phyloP scores from a whole-genome alignment of 1,139 yeast genomes.

The Kodamaea anthophila region DNA sequence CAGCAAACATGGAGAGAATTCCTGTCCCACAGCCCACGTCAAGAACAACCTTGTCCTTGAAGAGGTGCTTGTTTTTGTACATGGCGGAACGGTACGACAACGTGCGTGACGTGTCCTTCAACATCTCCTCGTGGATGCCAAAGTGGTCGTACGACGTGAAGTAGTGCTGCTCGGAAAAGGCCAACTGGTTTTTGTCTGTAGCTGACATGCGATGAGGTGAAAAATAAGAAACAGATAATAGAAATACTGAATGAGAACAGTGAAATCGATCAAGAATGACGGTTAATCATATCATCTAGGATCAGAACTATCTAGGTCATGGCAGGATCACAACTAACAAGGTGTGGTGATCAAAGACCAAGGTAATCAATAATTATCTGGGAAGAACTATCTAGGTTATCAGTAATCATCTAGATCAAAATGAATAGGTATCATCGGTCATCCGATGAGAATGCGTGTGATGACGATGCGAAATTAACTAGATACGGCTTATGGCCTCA shows the following conservation, averaged over 20 bases:
- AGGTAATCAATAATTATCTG: no score
- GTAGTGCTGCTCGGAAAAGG: slow-evolving; percentile 81
- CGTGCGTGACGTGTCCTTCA: slow-evolving; percentile 92
- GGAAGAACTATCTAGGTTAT: no score
- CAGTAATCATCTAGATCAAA: no score
- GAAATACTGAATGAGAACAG: neutral
- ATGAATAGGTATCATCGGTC: no score
- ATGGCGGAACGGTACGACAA: slow-evolving; percentile 89
- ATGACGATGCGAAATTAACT: no score
- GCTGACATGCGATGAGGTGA: slow-evolving; percentile 19
- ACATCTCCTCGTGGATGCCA: slow-evolving; percentile 98
- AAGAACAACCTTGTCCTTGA: slow-evolving; percentile 90
- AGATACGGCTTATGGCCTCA: no score
- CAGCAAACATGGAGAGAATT: slow-evolving; percentile 96
- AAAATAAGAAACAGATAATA: neutral
- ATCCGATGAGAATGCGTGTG: no score
- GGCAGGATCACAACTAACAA: no score
- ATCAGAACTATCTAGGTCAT: no score
- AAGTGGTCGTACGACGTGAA: slow-evolving; percentile 94
- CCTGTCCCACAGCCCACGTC: slow-evolving; percentile 99
- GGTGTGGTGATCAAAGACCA: no score
- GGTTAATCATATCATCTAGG: no score
- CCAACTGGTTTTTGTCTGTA: slow-evolving; percentile 48
- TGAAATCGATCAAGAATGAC: no score
- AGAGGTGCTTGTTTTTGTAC: slow-evolving; percentile 80